Conservation (phyloP, 345 rosid species). For the Lepidium sativum region DNA sequence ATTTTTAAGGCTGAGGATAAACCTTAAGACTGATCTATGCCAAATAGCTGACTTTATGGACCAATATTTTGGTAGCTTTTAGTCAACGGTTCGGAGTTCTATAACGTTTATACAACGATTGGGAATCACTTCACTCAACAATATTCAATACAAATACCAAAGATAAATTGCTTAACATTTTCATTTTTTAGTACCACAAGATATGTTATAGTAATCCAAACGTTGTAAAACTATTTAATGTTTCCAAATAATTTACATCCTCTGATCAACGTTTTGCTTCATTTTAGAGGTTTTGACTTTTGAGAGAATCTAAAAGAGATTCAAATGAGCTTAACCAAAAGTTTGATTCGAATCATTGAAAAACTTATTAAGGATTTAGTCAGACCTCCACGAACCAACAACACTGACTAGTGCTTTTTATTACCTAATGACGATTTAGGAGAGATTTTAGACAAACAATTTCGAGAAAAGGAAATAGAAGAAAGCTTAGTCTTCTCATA, state of each 20-base stretch:
- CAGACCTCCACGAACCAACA: background rate
- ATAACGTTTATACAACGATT: background rate
- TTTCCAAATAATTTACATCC: background rate
- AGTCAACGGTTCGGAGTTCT: background rate
- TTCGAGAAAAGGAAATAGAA: background rate
- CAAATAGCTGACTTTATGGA: background rate
- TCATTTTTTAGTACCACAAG: too few species aligned
- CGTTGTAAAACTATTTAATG: background rate
- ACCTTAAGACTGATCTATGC: too few species aligned
- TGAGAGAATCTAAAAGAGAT: background rate
- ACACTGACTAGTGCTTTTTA: background rate
- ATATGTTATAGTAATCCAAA: background rate
- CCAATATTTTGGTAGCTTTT: background rate
- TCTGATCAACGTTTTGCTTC: background rate
- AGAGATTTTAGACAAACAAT: slow-evolving; percentile 15
- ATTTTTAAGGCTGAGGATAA: too few species aligned
- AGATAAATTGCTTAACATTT: too few species aligned
- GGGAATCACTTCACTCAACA: background rate
- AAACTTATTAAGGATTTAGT: background rate
- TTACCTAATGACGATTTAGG: slow-evolving; percentile 8
- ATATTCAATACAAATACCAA: too few species aligned
- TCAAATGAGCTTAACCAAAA: background rate
- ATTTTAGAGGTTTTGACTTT: too few species aligned
- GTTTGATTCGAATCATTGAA: background rate
- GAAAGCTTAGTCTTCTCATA: slow-evolving; percentile 13